These are phyloP conservation scores for Penicillium griseofulvum DNA, from an alignment of 2,329 filamentous ascomycete genomes.

Conservation along the genomic window DNA sequence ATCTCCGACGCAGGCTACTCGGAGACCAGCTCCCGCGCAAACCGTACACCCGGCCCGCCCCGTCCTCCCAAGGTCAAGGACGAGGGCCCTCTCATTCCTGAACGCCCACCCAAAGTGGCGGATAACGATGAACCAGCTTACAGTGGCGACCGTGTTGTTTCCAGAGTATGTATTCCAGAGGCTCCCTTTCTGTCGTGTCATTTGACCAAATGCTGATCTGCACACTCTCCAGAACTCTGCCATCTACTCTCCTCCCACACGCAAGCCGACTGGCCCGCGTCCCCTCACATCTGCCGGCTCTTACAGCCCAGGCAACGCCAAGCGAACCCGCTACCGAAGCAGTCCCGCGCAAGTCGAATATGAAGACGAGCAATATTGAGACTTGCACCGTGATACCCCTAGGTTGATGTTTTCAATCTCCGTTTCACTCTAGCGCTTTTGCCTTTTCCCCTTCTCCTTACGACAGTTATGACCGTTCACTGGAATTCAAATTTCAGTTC, in stretches of 20 bases:
- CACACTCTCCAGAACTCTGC: constrained; percentile 26
- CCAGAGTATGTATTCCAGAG: constrained; percentile 30
- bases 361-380: constrained; percentile 33
- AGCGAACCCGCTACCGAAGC: constrained; percentile 39
- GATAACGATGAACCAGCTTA: constrained; percentile 38
- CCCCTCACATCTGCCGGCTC: constrained; percentile 41
- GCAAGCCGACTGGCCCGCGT: constrained; percentile 50
- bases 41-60: constrained; percentile 42
- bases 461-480: constrained; percentile 4
- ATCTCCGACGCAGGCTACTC: constrained; percentile 49
- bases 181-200: background rate
- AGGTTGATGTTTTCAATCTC: constrained; percentile 11
- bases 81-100: constrained; percentile 59
- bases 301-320: constrained; percentile 37
- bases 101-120: constrained; percentile 43
- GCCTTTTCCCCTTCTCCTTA: constrained; percentile 4
- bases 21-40: constrained; percentile 37
- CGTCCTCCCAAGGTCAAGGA: constrained; percentile 56
- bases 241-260: constrained; percentile 36
- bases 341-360: constrained; percentile 44
- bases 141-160: constrained; percentile 40
- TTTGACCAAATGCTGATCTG: constrained; percentile 6
- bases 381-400: constrained; percentile 25
- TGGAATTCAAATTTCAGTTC: constrained; percentile 1
- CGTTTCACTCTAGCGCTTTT: constrained; percentile 5